Conservation (phyloP, 257 asterid species). For the Haberlea rhodopensis region DNA sequence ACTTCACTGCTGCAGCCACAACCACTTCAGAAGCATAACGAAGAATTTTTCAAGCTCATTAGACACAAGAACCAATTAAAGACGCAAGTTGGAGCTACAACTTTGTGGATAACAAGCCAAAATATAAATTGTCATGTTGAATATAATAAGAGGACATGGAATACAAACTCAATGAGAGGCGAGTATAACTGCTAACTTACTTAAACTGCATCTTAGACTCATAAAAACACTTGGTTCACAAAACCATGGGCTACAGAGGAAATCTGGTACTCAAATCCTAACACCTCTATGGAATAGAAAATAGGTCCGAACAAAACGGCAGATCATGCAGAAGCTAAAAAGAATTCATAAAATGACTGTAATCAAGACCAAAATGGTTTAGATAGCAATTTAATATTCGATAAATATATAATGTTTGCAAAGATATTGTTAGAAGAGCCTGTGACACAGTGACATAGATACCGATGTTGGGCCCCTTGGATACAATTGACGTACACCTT, state of each 20-base stretch:
- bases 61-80: not conserved
- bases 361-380: slow-evolving; percentile 16
- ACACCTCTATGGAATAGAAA: not conserved
- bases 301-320: slow-evolving; percentile 7
- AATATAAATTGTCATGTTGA: not conserved
- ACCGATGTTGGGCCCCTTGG: slow-evolving; percentile 86
- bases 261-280: slow-evolving; percentile 11
- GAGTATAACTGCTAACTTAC: not conserved
- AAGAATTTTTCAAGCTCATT: too few relatives aligned
- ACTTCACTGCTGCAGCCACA: not conserved
- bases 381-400: slow-evolving; percentile 1
- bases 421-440: slow-evolving; percentile 11
- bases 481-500: slow-evolving; percentile 91
- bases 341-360: slow-evolving; percentile 1
- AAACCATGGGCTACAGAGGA: not conserved
- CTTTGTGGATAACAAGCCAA: slow-evolving; percentile 1
- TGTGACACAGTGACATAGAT: slow-evolving; percentile 10
- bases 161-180: not conserved
- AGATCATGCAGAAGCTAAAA: slow-evolving; percentile 3
- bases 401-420: not conserved
- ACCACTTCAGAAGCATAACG: not conserved
- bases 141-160: not conserved
- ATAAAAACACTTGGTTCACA: slow-evolving; percentile 3
- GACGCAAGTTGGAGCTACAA: not conserved
- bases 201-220: not conserved